These are phyloP conservation scores for Amaranthus cruentus DNA, from an alignment of 148 eudicot species.

Conservation along the genomic window DNA sequence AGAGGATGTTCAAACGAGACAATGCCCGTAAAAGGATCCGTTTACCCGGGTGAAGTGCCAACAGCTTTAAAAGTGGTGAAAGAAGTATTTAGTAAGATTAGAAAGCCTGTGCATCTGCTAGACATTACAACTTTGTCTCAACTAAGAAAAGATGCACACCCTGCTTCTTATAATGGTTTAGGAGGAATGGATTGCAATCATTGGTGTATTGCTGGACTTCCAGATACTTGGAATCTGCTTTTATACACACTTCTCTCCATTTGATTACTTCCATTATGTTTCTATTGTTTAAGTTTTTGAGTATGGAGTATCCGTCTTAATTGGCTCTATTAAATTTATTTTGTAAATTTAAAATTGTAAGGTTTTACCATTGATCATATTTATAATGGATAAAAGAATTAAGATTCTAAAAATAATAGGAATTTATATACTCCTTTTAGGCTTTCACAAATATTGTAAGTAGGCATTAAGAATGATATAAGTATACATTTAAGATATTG, in stretches of 20 bases:
- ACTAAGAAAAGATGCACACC: conserved; percentile 31
- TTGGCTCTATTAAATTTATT: no score
- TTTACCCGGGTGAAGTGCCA: conserved; percentile 7
- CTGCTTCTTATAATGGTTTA: conserved; percentile 6
- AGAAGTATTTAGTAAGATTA: conserved; percentile 16
- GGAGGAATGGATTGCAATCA: conserved; percentile 20
- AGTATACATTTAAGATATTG: no score
- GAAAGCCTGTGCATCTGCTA: conserved; percentile 18
- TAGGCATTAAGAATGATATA: no score
- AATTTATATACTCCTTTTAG: no score
- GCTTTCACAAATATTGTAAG: no score
- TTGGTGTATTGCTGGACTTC: conserved; percentile 22
- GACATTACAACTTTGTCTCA: conserved; percentile 25
- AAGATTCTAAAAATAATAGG: no score
- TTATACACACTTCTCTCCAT: conserved; percentile 3
- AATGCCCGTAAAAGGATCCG: conserved; percentile 10
- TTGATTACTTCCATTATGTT: neutral
- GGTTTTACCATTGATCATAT: no score
- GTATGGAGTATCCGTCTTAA: no score
- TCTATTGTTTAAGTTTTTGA: no score
- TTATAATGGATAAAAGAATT: no score
- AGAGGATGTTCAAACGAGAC: conserved; percentile 11
- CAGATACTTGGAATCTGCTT: conserved; percentile 26
- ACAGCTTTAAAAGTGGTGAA: conserved; percentile 19
- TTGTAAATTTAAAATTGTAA: no score